These are phyloP conservation scores for Calocera cornea DNA, from an alignment of 768 basidiomycete species.

Conservation along the genomic window DNA sequence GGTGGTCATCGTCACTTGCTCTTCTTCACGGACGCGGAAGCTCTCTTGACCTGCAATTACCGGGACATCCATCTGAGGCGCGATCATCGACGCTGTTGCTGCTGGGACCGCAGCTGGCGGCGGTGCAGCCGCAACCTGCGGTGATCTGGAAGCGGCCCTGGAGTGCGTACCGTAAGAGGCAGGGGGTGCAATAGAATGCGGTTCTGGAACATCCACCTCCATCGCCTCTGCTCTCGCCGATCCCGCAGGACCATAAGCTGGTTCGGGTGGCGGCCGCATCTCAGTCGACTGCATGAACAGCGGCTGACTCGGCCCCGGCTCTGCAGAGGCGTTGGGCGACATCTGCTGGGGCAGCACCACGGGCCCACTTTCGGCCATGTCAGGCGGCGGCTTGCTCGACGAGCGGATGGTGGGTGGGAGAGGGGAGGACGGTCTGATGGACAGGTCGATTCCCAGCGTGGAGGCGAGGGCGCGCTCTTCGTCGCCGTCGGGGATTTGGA, in stretches of 20 bases:
- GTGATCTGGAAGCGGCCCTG: too few species aligned
- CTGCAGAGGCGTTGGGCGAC: not conserved
- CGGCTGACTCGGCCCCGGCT: not conserved
- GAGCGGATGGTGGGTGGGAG: not conserved
- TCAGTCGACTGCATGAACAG: not conserved
- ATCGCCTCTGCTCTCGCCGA: not conserved
- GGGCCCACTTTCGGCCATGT: not conserved
- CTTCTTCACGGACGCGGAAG: conserved; percentile 3
- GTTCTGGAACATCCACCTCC: not conserved
- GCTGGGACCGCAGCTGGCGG: not conserved
- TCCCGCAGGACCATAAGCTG: not conserved
- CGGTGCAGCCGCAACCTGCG: not conserved
- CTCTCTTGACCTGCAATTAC: not conserved
- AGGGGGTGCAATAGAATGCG: not conserved
- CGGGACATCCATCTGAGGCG: not conserved
- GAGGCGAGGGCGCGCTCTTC: conserved; percentile 29
- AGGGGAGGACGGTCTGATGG: not conserved
- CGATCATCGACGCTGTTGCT: not conserved
- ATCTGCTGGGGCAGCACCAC: not conserved
- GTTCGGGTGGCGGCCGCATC: not conserved
- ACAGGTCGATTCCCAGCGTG: not conserved
- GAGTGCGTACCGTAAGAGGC: not conserved
- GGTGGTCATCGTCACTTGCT: conserved; percentile 11
- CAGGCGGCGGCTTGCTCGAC: not conserved
- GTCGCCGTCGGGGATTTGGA: conserved; percentile 47